phyloP scores from a whole-genome alignment of 2,329 filamentous ascomycete genomes.

The Hymenoscyphus repandus region DNA sequence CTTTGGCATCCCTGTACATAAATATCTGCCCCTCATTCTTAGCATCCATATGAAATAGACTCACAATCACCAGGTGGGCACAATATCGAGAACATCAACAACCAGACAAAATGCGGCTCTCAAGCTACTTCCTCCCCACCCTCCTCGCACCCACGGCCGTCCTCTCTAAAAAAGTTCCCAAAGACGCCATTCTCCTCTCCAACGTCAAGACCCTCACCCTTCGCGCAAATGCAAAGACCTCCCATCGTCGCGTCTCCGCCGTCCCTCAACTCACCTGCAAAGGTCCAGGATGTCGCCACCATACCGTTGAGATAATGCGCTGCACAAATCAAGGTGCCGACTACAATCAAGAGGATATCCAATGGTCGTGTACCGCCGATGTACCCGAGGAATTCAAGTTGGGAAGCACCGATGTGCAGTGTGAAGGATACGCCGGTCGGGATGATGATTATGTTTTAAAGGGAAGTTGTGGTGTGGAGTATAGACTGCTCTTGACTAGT shows the following conservation, averaged over 20 bases:
- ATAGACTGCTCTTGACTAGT: slow-evolving; percentile 72
- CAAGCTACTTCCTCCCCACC: slow-evolving; percentile 21
- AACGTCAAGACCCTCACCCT: slow-evolving; percentile 76
- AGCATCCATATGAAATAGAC: neutral
- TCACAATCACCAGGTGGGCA: neutral
- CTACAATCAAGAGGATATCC: slow-evolving; percentile 74
- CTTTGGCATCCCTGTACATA: slow-evolving; percentile 5
- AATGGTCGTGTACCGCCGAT: slow-evolving; percentile 78
- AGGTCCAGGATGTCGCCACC: slow-evolving; percentile 44
- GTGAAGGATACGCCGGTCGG: slow-evolving; percentile 75
- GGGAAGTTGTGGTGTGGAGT: slow-evolving; percentile 90
- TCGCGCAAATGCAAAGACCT: slow-evolving; percentile 60
- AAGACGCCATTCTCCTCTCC: slow-evolving; percentile 53
- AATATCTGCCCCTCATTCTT: neutral
- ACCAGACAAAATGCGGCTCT: slow-evolving; percentile 19
- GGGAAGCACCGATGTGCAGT: slow-evolving; percentile 82
- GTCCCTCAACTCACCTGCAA: slow-evolving; percentile 78
- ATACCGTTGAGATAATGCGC: slow-evolving; percentile 76
- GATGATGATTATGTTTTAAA: slow-evolving; percentile 84
- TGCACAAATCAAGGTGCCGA: slow-evolving; percentile 81
- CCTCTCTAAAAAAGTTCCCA: slow-evolving; percentile 16
- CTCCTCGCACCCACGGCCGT: slow-evolving; percentile 28
- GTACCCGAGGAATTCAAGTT: slow-evolving; percentile 62
- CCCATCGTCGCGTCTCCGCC: slow-evolving; percentile 68
- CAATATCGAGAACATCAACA: neutral